phyloP scores from a whole-genome alignment of 2,329 filamentous ascomycete species.

The Triangularia verruculosa region DNA sequence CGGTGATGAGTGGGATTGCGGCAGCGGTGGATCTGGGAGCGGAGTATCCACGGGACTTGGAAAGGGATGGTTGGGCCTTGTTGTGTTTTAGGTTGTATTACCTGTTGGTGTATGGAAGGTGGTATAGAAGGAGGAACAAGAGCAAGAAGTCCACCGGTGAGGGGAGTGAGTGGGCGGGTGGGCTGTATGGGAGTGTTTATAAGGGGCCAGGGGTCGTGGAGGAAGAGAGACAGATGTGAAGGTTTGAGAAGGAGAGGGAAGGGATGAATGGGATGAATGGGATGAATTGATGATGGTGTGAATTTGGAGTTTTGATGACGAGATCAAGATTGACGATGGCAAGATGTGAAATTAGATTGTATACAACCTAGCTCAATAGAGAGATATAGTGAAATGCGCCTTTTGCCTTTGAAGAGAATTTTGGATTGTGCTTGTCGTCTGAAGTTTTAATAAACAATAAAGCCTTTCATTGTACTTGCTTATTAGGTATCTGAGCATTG shows the following conservation, averaged over 20 bases:
- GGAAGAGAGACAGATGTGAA: conserved; percentile 52
- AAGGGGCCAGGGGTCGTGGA: conserved; percentile 54
- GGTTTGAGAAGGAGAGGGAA: conserved; percentile 31
- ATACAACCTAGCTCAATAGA: too few species aligned
- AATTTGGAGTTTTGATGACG: not conserved
- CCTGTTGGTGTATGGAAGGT: conserved; percentile 57
- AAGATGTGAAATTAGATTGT: not conserved
- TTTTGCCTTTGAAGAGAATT: too few species aligned
- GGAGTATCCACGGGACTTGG: conserved; percentile 59
- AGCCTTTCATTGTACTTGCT: too few species aligned
- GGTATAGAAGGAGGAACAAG: conserved; percentile 46
- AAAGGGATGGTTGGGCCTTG: conserved; percentile 60
- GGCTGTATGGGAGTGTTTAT: conserved; percentile 58
- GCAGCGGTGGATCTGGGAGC: conserved; percentile 67
- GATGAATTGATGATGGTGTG: not conserved
- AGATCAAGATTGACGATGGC: not conserved
- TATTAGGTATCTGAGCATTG: too few species aligned
- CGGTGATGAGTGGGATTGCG: conserved; percentile 64
- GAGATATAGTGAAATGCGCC: too few species aligned
- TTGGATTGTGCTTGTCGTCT: too few species aligned
- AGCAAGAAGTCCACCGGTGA: conserved; percentile 32
- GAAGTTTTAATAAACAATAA: too few species aligned
- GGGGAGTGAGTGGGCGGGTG: conserved; percentile 55
- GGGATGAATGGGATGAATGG: conserved; percentile 3
- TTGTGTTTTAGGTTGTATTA: conserved; percentile 61